A percentile compares a stretch with the other conserved stretches of the same genome.
These are phyloP conservation scores for Talaromyces sp. DNA, from an alignment of 2,329 filamentous ascomycete genomes.

Conservation along the genomic window DNA sequence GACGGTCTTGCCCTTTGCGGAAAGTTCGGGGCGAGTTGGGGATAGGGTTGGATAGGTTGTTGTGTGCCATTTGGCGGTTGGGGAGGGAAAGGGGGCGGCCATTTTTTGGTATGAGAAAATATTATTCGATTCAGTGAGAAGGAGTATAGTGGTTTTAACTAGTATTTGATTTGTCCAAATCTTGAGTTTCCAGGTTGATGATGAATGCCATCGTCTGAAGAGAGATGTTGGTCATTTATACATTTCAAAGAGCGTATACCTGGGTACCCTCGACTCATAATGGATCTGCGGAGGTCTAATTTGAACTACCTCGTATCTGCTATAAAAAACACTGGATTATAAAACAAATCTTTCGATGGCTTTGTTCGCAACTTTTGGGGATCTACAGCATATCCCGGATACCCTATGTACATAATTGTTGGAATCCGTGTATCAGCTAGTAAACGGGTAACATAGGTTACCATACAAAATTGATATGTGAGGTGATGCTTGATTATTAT, in stretches of 20 bases:
- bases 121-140: no score
- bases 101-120: background rate
- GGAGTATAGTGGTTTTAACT: no score
- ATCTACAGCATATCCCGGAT: background rate
- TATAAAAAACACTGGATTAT: background rate
- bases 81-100: constrained; percentile 38
- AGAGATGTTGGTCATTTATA: background rate
- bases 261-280: no score
- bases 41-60: constrained; percentile 32
- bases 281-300: background rate
- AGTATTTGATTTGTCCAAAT: no score
- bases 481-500: no score
- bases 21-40: constrained; percentile 41
- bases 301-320: background rate
- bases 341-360: background rate
- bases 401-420: background rate
- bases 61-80: constrained; percentile 32
- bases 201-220: background rate
- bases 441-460: no score
- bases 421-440: no score
- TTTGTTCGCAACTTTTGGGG: background rate
- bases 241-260: background rate
- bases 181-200: no score
- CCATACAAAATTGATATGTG: no score
- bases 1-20: constrained; percentile 39